phyloP scores from a whole-genome alignment of 2,329 filamentous ascomycete species.

The Aspergillus floridensis region DNA sequence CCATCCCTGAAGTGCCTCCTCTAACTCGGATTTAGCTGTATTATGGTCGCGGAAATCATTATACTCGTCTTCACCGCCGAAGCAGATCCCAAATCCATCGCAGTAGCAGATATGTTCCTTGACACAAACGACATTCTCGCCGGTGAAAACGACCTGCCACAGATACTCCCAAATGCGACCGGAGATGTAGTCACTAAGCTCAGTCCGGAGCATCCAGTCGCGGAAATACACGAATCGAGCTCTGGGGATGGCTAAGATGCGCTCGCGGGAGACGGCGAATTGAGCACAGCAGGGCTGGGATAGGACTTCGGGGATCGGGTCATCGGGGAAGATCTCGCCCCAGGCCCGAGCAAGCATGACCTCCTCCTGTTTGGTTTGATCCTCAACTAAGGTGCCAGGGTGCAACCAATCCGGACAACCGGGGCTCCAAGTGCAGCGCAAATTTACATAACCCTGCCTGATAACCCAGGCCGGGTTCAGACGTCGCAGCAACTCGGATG shows the following conservation, averaged over 20 bases:
- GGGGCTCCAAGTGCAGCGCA: conserved; percentile 57
- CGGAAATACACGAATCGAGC: conserved; percentile 57
- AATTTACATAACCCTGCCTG: conserved; percentile 58
- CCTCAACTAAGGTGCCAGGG: conserved; percentile 39
- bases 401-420: conserved; percentile 61
- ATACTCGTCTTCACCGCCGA: conserved; percentile 51
- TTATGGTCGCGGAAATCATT: conserved; percentile 47
- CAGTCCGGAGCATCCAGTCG: conserved; percentile 60
- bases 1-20: conserved; percentile 41
- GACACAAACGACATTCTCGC: conserved; percentile 44
- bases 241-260: conserved; percentile 54
- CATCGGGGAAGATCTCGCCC: conserved; percentile 48
- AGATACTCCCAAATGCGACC: conserved; percentile 63
- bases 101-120: conserved; percentile 60
- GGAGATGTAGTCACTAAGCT: conserved; percentile 54
- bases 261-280: conserved; percentile 59
- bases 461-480: conserved; percentile 53
- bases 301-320: conserved; percentile 49
- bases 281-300: conserved; percentile 64
- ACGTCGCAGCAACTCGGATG: conserved; percentile 50
- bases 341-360: conserved; percentile 46
- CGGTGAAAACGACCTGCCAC: conserved; percentile 63
- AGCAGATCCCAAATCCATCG: conserved; percentile 63
- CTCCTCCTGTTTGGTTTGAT: conserved; percentile 49
- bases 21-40: conserved; percentile 36